Conservation (phyloP, 345 rosid genomes). For the Eutrema heterophyllum region DNA sequence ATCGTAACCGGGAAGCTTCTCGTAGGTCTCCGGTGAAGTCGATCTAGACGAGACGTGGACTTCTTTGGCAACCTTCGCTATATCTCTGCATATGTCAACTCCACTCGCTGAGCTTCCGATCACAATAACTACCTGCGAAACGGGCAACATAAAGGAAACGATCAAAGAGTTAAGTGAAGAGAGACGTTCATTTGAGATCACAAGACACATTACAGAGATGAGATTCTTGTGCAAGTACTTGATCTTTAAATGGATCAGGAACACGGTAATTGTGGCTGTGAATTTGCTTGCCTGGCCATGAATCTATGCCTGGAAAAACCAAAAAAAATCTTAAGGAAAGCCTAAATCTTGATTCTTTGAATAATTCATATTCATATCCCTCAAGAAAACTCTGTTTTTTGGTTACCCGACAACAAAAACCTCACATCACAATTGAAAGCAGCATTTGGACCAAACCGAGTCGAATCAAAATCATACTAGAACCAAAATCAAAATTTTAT, state of each 20-base stretch:
- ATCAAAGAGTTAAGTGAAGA: background rate
- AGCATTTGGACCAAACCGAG: background rate
- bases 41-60: conserved; percentile 74
- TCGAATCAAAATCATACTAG: background rate
- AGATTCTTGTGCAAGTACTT: conserved; percentile 34
- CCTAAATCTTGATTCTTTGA: background rate
- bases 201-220: background rate
- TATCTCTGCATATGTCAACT: conserved; percentile 65
- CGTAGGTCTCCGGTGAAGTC: conserved; percentile 45
- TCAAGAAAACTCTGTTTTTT: background rate
- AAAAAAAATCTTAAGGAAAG: background rate
- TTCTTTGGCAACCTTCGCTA: conserved; percentile 71
- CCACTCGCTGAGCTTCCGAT: conserved; percentile 75
- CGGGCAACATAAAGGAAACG: background rate
- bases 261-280: conserved; percentile 86
- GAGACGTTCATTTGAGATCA: background rate
- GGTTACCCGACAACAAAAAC: background rate
- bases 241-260: conserved; percentile 58
- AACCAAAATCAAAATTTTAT: background rate
- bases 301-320: conserved; percentile 22
- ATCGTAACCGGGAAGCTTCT: conserved; percentile 44
- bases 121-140: conserved; percentile 55
- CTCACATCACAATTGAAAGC: background rate
- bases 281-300: conserved; percentile 89
- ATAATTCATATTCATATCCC: background rate